phyloP scores from a whole-genome alignment of 352 stramenopile genomes.

The Globisporangium mamillatum region DNA sequence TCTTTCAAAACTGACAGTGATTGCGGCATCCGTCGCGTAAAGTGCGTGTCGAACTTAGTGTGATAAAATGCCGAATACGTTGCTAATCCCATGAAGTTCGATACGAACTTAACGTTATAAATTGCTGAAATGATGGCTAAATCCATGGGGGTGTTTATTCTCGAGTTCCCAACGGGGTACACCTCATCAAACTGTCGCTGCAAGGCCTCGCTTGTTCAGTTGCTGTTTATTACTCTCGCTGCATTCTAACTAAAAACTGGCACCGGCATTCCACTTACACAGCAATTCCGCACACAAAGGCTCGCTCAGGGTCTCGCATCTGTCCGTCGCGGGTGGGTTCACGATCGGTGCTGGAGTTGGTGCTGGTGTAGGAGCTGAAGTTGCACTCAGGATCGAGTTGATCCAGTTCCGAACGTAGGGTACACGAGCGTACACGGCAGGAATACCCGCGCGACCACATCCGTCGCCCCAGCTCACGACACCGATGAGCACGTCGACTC shows the following conservation, averaged over 20 bases:
- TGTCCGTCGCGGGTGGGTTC: background rate
- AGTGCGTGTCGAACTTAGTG: no score
- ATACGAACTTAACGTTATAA: background rate
- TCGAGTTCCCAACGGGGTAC: no score
- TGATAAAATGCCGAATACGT: background rate
- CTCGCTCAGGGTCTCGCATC: background rate
- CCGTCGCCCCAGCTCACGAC: slow-evolving; percentile 60
- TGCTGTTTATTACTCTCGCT: no score
- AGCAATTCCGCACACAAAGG: background rate
- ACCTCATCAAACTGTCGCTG: no score
- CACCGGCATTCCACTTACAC: background rate
- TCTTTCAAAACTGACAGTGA: background rate
- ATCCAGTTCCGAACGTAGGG: background rate
- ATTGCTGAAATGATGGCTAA: no score
- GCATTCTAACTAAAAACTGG: background rate
- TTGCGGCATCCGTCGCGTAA: background rate
- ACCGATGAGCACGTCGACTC: slow-evolving; percentile 38
- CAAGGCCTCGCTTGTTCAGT: no score
- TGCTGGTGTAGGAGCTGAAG: background rate
- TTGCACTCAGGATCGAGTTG: background rate
- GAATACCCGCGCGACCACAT: slow-evolving; percentile 35
- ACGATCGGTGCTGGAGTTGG: background rate
- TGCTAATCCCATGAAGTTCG: background rate
- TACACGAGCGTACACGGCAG: slow-evolving; percentile 57
- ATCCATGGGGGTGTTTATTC: no score